Evolutionary conservation across 192 early-diverging fungal genomes (phyloP).

Genomic region (Mortierella antarctica): DNA sequence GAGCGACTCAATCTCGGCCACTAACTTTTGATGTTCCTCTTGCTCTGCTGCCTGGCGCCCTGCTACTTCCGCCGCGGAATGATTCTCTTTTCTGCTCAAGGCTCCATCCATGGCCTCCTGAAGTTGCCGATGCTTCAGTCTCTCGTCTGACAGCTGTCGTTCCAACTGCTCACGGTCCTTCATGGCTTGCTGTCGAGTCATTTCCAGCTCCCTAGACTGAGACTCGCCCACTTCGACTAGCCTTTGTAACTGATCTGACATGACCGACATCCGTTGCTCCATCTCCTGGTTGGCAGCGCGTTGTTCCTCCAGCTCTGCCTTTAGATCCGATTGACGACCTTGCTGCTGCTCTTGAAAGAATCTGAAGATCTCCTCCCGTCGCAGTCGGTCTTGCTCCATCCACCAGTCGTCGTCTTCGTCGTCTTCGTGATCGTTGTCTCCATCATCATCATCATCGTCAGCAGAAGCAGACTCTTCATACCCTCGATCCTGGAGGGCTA

Average conservation of each 20-base stretch:
- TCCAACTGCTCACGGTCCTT: conserved; percentile 16
- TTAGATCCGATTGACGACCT: conserved; percentile 6
- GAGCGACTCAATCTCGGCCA: background rate
- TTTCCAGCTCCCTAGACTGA: conserved; percentile 11
- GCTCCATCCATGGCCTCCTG: background rate
- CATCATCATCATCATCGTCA: conserved; percentile 5
- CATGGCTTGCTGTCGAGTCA: background rate
- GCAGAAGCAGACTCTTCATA: background rate
- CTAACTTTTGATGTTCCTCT: background rate
- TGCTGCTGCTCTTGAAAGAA: conserved; percentile 16
- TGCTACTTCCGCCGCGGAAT: background rate
- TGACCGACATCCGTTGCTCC: conserved; percentile 3
- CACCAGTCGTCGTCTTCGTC: conserved; percentile 7
- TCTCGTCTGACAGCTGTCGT: background rate
- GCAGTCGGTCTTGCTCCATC: conserved; percentile 5
- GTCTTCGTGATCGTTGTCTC: conserved; percentile 10
- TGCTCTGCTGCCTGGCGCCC: conserved; percentile 14
- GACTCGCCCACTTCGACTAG: background rate
- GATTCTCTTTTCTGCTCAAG: conserved; percentile 3
- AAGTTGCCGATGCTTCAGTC: background rate
- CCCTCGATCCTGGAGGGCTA: conserved; percentile 6
- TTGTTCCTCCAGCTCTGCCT: conserved; percentile 19
- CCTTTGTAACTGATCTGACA: conserved; percentile 13
- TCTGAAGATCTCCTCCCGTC: conserved; percentile 11
- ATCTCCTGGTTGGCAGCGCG: conserved; percentile 2